These are phyloP conservation scores for Mimosa pudica DNA, from an alignment of 306 rosid species.

Conservation along the genomic window DNA sequence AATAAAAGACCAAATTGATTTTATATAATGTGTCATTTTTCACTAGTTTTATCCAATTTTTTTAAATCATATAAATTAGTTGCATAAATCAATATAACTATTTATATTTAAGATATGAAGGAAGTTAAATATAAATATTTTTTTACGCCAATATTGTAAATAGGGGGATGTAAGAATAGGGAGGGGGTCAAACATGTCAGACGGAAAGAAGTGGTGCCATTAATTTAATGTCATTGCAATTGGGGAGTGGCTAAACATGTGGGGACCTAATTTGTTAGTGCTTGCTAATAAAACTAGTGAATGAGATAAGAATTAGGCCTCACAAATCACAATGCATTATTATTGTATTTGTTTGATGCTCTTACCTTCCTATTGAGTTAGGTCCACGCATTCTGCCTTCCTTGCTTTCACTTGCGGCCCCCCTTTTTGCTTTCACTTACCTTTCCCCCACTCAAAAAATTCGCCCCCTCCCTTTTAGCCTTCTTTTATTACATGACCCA, in stretches of 20 bases:
- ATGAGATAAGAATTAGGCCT: background rate
- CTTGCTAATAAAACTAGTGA: background rate
- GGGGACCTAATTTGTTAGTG: constrained; percentile 6
- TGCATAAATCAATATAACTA: too few species aligned
- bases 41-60: too few species aligned
- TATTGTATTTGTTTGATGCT: background rate
- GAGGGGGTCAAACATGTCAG: constrained; percentile 6
- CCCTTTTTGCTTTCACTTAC: background rate
- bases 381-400: constrained; percentile 10
- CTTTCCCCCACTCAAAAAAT: background rate
- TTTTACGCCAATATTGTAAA: too few species aligned
- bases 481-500: background rate
- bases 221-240: background rate
- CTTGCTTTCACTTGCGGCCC: background rate
- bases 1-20: too few species aligned
- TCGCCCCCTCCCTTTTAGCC: background rate
- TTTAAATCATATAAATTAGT: too few species aligned
- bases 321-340: background rate
- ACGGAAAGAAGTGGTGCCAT: background rate
- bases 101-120: too few species aligned
- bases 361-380: constrained; percentile 7
- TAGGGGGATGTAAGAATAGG: background rate
- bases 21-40: too few species aligned
- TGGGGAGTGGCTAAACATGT: background rate
- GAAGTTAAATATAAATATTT: too few species aligned